Evolutionary conservation across 371 early-diverging fungal species (phyloP).

Genomic region (Zancudomyces culisetae): DNA sequence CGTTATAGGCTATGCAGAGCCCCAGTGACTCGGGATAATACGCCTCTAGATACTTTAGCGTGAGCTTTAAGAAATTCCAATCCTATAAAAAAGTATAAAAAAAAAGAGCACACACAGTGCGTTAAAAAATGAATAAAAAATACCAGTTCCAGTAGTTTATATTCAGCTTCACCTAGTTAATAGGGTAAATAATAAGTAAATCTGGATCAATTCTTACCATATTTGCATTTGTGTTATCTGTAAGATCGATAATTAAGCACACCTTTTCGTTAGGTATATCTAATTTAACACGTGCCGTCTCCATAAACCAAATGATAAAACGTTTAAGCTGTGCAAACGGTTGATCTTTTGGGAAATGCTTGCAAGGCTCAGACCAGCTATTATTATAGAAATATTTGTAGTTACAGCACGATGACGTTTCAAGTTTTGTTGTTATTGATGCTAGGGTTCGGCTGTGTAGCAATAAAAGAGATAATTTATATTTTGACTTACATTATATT

Average conservation of each 20-base stretch:
- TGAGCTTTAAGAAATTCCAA: conserved; percentile 55
- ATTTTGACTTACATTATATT: conserved; percentile 24
- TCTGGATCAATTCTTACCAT: conserved; percentile 29
- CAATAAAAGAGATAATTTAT: background rate
- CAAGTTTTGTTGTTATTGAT: too few relatives aligned
- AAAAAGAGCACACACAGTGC: background rate
- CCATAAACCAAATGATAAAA: conserved; percentile 61
- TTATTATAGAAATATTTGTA: conserved; percentile 6
- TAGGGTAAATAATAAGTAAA: background rate
- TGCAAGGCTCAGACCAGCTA: conserved; percentile 36
- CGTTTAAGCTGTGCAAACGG: conserved; percentile 25
- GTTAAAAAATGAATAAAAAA: background rate
- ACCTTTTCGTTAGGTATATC: conserved; percentile 54
- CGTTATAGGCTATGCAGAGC: conserved; percentile 52
- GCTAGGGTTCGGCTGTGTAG: too few relatives aligned
- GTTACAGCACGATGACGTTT: background rate
- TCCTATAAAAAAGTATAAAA: conserved; percentile 25
- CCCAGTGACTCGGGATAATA: conserved; percentile 84
- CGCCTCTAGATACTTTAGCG: conserved; percentile 57
- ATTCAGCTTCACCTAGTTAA: background rate
- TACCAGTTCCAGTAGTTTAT: background rate
- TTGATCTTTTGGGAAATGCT: conserved; percentile 32
- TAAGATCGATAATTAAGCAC: conserved; percentile 69
- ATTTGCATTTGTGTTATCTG: conserved; percentile 54
- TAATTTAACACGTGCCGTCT: conserved; percentile 54